phyloP scores from a whole-genome alignment of 2,329 filamentous ascomycete genomes.

The Calonectria pseudoreteaudii region DNA sequence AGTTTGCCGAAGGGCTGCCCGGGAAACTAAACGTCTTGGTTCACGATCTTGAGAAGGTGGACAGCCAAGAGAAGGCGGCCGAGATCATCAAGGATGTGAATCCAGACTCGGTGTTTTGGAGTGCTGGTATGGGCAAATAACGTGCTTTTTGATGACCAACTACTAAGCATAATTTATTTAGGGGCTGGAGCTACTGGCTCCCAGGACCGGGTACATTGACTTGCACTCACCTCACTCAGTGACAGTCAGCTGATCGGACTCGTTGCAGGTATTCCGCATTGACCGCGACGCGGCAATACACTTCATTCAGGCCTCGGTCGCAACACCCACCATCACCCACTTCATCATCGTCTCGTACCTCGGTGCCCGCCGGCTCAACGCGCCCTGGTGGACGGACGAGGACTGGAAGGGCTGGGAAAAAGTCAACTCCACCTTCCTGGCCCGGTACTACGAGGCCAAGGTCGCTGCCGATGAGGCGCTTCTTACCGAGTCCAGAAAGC shows the following conservation, averaged over 20 bases:
- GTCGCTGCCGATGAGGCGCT: constrained; percentile 65
- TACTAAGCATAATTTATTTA: constrained; percentile 24
- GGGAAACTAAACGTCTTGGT: constrained; percentile 74
- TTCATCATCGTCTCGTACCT: constrained; percentile 72
- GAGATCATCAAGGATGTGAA: constrained; percentile 68
- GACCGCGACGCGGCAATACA: constrained; percentile 41
- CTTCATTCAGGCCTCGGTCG: constrained; percentile 39
- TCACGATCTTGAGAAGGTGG: constrained; percentile 74
- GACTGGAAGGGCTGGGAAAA: constrained; percentile 55
- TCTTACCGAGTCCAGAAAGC: constrained; percentile 55
- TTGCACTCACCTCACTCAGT: not conserved
- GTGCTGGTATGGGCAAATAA: constrained; percentile 55
- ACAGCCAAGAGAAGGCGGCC: constrained; percentile 64
- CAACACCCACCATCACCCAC: constrained; percentile 56
- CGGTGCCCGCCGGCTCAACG: constrained; percentile 57
- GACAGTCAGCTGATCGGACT: constrained; percentile 15
- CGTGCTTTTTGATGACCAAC: not conserved
- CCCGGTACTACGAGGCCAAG: constrained; percentile 66
- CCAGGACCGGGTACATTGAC: constrained; percentile 50
- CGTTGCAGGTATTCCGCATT: constrained; percentile 37
- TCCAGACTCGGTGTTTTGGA: constrained; percentile 74
- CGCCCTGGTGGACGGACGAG: constrained; percentile 63
- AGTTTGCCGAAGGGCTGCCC: constrained; percentile 63
- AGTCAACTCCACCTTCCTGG: constrained; percentile 54
- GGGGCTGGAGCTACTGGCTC: constrained; percentile 49